Conservation (phyloP, 208 protist species). For the Leishmania amazonensis region DNA sequence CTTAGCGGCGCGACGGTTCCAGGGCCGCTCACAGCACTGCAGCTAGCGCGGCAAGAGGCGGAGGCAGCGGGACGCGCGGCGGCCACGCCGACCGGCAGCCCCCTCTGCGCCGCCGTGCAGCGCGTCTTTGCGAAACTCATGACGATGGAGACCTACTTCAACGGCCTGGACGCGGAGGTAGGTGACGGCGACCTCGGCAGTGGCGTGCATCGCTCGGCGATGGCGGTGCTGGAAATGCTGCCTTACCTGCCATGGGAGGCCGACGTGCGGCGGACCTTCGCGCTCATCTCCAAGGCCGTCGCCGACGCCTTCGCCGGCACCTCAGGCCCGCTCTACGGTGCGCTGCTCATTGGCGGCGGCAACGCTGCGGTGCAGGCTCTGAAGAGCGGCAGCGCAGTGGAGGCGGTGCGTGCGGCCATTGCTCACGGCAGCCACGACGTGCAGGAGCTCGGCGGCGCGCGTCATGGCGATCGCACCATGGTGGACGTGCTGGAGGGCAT, state of each 20-base stretch:
- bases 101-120: constrained; percentile 22
- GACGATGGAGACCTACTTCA: constrained; percentile 42
- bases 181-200: constrained; percentile 73
- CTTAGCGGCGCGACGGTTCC: constrained; percentile 15
- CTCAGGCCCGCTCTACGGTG: constrained; percentile 69
- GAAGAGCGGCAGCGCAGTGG: constrained; percentile 8
- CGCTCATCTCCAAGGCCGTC: constrained; percentile 49
- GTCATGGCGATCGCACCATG: constrained; percentile 68
- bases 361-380: constrained; percentile 28
- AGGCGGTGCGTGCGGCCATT: constrained; percentile 43
- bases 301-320: constrained; percentile 62
- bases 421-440: constrained; percentile 39
- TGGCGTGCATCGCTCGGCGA: constrained; percentile 46
- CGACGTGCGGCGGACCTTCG: constrained; percentile 37
- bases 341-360: constrained; percentile 53
- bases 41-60: constrained; percentile 36
- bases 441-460: constrained; percentile 51
- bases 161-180: constrained; percentile 60
- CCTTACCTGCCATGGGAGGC: constrained; percentile 48
- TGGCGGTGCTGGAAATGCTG: constrained; percentile 36
- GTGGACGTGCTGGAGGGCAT: constrained; percentile 66
- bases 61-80: constrained; percentile 13
- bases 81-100: background rate
- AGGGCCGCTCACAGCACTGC: constrained; percentile 39
- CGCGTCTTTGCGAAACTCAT: constrained; percentile 39